Evolutionary conservation across 2,329 filamentous ascomycete genomes (phyloP).

Genomic region (Sporothrix inflata): DNA sequence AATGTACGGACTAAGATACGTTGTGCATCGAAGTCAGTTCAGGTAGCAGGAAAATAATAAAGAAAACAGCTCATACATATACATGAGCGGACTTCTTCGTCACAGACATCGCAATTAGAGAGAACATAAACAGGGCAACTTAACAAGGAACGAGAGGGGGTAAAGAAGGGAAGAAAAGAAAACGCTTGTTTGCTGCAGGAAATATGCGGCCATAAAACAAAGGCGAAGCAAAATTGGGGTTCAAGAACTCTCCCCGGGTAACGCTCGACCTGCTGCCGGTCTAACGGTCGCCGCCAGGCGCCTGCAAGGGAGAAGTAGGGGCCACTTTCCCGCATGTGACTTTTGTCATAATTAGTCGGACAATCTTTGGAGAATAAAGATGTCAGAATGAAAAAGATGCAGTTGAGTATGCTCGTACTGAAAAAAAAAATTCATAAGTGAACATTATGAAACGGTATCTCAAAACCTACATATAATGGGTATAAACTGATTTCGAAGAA

Average conservation of each 20-base stretch:
- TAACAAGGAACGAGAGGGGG: neutral
- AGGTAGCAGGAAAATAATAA: neutral
- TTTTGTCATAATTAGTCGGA: neutral
- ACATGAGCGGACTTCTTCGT: no score
- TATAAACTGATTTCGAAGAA: no score
- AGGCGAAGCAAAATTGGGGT: neutral
- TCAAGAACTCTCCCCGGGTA: neutral
- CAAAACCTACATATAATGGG: no score
- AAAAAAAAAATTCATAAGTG: no score
- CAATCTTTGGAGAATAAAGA: neutral
- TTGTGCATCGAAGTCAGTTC: neutral
- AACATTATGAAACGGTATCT: no score
- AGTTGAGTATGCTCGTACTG: neutral
- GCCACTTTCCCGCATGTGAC: slow-evolving; percentile 8
- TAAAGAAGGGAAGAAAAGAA: neutral
- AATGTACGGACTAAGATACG: no score
- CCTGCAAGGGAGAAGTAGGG: neutral
- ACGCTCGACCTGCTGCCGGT: neutral
- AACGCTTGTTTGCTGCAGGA: no score
- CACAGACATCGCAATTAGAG: no score
- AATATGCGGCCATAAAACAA: no score
- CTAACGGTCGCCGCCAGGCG: neutral
- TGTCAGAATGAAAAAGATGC: neutral
- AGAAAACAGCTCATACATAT: neutral
- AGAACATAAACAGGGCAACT: no score